Base-by-base conservation (phyloP, 2,329 filamentous ascomycete genomes). In the Mycogone perniciosa region DNA sequence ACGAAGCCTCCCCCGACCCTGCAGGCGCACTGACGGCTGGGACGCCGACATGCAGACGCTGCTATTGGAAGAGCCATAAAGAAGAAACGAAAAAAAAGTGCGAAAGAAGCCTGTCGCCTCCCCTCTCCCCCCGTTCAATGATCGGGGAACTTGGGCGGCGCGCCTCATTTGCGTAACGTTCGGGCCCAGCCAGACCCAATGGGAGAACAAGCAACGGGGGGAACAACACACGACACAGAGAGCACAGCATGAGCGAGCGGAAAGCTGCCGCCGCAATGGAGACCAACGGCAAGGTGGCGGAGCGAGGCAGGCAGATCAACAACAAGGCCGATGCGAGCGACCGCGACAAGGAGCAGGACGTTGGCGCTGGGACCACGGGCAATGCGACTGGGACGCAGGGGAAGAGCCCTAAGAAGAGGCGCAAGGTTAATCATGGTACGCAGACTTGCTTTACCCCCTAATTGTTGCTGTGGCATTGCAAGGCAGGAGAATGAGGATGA, bases 391-490 rank as follows among this genome's bases (percentile, higher is more conserved):
- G 31, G 33, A 10, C 29, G 42, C 30, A 49, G 20, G 60, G 71
- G 58, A 77, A 79, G 69, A 87, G 82, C 67, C 84, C 85, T 44
- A 91, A 89, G 75, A 91, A 90, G 77, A 80, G 88, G 72, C 86
- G 88, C 76, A 92, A 92, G 75, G 88, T 92, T 60, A 91, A 90
- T 75, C 88, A 92, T 73, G 88, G 88, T 91, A 81, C 74, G 84
- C 71, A 52, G 29, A 37, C 60, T 52, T 63, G 58, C 58, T 54
- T 39, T 29, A 41, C 46, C 52, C 42, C 48, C 54, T 54, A 50
- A 48, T 54, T 4, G 37, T 13, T 7, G 37, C 8, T 11, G n/a
- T 3, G 5, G 10, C n/a, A 11, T 7, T 20, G 3, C 37, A 9
- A 4, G 37, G 26, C 37, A 39, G 37, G 13, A 9, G 7, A 37